Base-by-base conservation (phyloP, 2,329 filamentous ascomycete species). In the Alternaria metachromatica region DNA sequence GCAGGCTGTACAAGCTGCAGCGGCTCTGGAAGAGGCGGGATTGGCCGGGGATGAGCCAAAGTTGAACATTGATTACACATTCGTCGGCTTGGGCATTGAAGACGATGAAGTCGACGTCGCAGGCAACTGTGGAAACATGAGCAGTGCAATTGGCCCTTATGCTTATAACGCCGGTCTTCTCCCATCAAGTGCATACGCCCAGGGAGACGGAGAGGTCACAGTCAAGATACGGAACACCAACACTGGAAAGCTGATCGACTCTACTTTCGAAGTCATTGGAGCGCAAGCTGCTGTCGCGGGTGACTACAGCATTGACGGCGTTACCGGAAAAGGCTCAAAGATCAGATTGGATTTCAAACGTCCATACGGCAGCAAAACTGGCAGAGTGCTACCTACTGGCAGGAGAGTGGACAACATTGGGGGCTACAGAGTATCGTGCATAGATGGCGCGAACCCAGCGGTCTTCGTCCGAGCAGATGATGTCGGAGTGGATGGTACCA, bases 41-140 rank as follows among this genome's bases (percentile, higher is more conserved):
- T 11, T 21, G 33, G 28, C 13, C 18, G 45, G 25, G 11, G 62
- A 65, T 2, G 56, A 63, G 15, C 44, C 64, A 46, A 57, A 63
- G 21, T 26, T 69, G 12, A 87, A 92, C 66, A 83, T 92, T 12
- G 88, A 92, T 63, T 93, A 90, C 72, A 93, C 90, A 0, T 93
- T 93, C 74, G 87, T 90, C 2, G 88, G 89, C 43, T 82, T 93
- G 7, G 90, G 90, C 3, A 86, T 93, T 58, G 85, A 86, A 56
- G 84, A 89, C 68, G 81, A 82, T 5, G 79, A 82, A 30, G 83
- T 93, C 3, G 90, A 93, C 71, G 85, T 87, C 71, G 87, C 88
- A 0, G 88, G 90, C 23, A 93, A 92, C 70, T 93, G 90, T 74
- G 91, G 91, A n/a, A 93, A 93, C 75, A 90, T 93, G 89, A 87